Base-by-base conservation (phyloP, 2,329 filamentous ascomycete species). In the Dactylellina sp. region DNA sequence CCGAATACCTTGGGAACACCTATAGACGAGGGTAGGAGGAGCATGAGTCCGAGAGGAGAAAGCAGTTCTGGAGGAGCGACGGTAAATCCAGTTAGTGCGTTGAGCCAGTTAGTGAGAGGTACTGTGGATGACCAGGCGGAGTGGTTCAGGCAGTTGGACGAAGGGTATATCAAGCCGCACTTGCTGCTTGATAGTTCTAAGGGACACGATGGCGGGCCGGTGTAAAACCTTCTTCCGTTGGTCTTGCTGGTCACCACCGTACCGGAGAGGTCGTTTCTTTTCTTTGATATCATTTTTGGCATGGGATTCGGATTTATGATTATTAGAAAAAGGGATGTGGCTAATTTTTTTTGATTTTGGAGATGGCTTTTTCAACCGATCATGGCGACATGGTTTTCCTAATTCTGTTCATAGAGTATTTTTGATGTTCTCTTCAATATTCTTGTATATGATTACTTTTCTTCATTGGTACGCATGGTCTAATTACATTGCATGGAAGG, bases 131-230 rank as follows among this genome's bases (percentile, higher is more conserved):
- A 99, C 80, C 93, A 96, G 47, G 91, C 91, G 7, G 92, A 91
- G 49, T 88, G 96, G 82, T 96, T 99, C 81, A 89, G 89, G 77
- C 93, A 97, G 82, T 84, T 99, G 72, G 95, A 99, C 80, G 95
- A 99, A 81, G 92, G 93, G 74, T 97, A 93, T 81, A 93, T 98
- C 81, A 98, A 98, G 84, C 94, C 94, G 16, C 91, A 89, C 80
- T 82, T 98, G 63, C 82, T 98, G 76, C 85, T 98, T 18, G 93
- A 97, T 82, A 74, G 70, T 56, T 66, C 61, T 24, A 74, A 74
- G 70, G 62, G 61, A 22, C 61, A 66, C 18, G 61, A 74, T 14
- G 90, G 89, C 49, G 76, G 76, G 11, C 35, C 61, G 6, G 74
- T 61, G 20, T 71, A 39, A 40, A 20, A 0, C 20, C 4, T 35